Evolutionary conservation across 352 stramenopile genomes (phyloP).

Genomic region (Phytophthora hybrid): DNA sequence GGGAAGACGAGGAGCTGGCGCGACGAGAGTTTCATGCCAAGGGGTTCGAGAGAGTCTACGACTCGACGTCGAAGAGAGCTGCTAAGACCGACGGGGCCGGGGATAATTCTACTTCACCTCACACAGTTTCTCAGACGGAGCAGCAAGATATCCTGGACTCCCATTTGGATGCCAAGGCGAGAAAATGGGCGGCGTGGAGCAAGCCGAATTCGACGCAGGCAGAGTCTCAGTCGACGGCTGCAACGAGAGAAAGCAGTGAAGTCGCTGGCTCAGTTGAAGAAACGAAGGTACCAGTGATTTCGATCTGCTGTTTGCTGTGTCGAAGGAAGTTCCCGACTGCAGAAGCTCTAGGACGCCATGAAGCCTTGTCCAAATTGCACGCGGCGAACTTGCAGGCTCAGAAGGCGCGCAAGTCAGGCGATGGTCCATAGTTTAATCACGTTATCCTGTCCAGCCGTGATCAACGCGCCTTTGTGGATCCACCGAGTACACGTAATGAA

Average conservation of each 20-base stretch:
- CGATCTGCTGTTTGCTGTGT: constrained; percentile 73
- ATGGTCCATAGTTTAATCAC: constrained; percentile 78
- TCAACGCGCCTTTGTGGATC: constrained; percentile 48
- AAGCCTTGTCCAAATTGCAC: constrained; percentile 66
- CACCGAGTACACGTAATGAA: constrained; percentile 76
- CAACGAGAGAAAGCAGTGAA: background rate
- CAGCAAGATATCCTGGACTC: constrained; percentile 52
- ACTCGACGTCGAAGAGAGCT: constrained; percentile 10
- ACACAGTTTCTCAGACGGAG: constrained; percentile 4
- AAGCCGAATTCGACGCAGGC: constrained; percentile 20
- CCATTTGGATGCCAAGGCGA: constrained; percentile 48
- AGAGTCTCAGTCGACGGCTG: background rate
- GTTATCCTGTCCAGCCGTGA: constrained; percentile 74
- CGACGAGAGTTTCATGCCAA: constrained; percentile 61
- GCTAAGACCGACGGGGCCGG: background rate
- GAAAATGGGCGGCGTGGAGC: constrained; percentile 51
- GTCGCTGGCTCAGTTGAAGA: background rate
- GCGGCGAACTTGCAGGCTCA: constrained; percentile 44
- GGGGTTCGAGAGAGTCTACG: constrained; percentile 74
- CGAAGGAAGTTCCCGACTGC: constrained; percentile 69
- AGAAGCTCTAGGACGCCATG: constrained; percentile 57
- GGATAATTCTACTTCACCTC: constrained; percentile 1
- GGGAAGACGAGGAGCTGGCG: constrained; percentile 75
- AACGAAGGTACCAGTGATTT: too few relatives aligned
- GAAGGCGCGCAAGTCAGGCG: constrained; percentile 19